Conservation (phyloP, 352 stramenopile genomes). For the Phytopythium vexans region DNA sequence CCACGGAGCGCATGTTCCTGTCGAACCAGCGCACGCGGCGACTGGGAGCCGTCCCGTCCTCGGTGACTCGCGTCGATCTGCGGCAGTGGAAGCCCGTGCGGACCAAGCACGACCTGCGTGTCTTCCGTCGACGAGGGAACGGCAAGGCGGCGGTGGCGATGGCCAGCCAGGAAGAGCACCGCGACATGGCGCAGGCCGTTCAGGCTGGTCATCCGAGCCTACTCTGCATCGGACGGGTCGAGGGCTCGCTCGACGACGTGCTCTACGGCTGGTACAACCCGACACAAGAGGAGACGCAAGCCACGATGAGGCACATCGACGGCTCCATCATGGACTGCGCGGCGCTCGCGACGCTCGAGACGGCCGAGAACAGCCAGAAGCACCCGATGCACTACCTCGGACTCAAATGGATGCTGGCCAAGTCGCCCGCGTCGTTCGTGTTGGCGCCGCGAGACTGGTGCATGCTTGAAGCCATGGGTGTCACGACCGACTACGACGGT, state of each 20-base stretch:
- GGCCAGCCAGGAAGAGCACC: constrained; percentile 5
- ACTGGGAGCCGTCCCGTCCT: constrained; percentile 7
- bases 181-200: not conserved
- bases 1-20: constrained; percentile 21
- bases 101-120: constrained; percentile 28
- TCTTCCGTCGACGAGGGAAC: constrained; percentile 23
- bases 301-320: constrained; percentile 30
- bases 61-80: constrained; percentile 13
- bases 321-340: constrained; percentile 30
- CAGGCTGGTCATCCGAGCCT: constrained; percentile 22
- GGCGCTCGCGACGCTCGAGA: constrained; percentile 38
- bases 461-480: constrained; percentile 46
- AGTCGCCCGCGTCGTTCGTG: constrained; percentile 21
- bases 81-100: constrained; percentile 34
- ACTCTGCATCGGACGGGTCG: constrained; percentile 36
- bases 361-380: constrained; percentile 12
- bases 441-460: constrained; percentile 16
- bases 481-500: constrained; percentile 26
- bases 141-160: constrained; percentile 4
- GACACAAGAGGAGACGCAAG: constrained; percentile 36
- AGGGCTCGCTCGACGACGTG: constrained; percentile 46
- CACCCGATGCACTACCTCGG: constrained; percentile 45
- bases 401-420: constrained; percentile 46
- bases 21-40: constrained; percentile 7
- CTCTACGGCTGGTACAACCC: constrained; percentile 45